Evolutionary conservation across 2,329 filamentous ascomycete genomes (phyloP).

Genomic region (Phaeophleospora eucalypticola): DNA sequence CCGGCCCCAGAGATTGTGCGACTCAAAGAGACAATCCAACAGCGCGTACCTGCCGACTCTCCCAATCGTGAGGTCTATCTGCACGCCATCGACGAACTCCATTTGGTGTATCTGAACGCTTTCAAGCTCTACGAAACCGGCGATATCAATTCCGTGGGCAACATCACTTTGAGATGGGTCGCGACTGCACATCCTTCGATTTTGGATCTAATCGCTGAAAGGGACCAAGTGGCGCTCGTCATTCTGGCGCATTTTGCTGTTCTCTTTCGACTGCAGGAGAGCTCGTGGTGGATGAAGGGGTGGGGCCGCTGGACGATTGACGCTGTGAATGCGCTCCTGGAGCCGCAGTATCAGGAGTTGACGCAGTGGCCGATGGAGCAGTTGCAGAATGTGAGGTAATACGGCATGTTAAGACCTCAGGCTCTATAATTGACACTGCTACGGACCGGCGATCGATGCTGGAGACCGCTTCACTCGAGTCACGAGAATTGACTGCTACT

Average conservation of each 20-base stretch:
- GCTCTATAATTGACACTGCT: no score
- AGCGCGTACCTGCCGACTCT: not conserved
- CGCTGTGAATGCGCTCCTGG: constrained; percentile 7
- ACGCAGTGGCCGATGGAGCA: constrained; percentile 10
- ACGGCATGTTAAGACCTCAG: no score
- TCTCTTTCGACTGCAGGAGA: constrained; percentile 9
- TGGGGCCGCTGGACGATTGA: constrained; percentile 17
- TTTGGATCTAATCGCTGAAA: constrained; percentile 9
- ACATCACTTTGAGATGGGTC: constrained; percentile 8
- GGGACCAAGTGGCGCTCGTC: constrained; percentile 11
- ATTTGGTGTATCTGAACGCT: constrained; percentile 10
- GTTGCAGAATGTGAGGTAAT: no score
- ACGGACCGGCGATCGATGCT: no score
- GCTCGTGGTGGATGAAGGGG: constrained; percentile 11
- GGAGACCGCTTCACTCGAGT: no score
- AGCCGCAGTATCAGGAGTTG: constrained; percentile 8
- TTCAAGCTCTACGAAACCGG: constrained; percentile 1
- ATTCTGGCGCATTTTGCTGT: constrained; percentile 15
- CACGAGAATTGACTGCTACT: no score
- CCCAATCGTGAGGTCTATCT: constrained; percentile 3
- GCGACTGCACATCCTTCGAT: constrained; percentile 3
- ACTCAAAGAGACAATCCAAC: constrained; percentile 4
- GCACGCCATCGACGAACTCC: constrained; percentile 11
- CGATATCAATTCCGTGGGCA: constrained; percentile 1
- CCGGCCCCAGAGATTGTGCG: constrained; percentile 6